Base-by-base conservation (phyloP, 495 filamentous ascomycete genomes). In the Neurospora discreta region DNA sequence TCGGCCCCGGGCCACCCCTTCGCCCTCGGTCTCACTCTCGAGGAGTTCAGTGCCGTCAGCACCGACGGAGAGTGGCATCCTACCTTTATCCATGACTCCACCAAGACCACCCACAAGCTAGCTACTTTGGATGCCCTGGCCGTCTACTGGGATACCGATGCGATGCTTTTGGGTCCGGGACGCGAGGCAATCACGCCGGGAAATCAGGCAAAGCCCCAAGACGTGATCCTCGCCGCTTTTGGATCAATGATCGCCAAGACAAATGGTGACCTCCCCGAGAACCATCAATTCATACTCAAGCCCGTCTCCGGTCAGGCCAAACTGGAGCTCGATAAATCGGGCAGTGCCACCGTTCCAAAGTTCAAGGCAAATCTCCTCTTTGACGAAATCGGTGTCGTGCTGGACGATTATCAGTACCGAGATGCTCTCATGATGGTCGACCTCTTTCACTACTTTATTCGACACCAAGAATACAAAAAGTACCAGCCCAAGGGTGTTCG, bases 361-460 rank as follows among this genome's bases (percentile, higher is more conserved):
- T 90, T 97, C 82, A 98, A 97, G 82, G 92, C 95, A 20, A 90
- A 89, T 30, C 82, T 99, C 36, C 84, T 97, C 10, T 99, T 99
- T 76, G 93, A 99, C 76, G 95, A 99, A 78, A 92, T 99, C 38
- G 94, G 96, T 36, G 91, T 99, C 69, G 91, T 98, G 20, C 84
- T 99, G 20, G 95, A 99, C 78, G 94, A 98, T 73, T 89, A 98
- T 73, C 95, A 99, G 78, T 99, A 99, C 77, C 91, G 96, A 30
- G 95, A 99, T 84, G 92, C 90, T 1, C 82, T 99, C 71, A 98
- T 98, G 96, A 92, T 99, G 84, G 90, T 97, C 9, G 95, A 99
- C 78, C 87, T 98, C 6, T 98, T 99, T 84, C 95, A 99, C 80
- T 98, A 95, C 78, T 99, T 97, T 79, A 92, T 98, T 75, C 91